Evolutionary conservation across 2,329 filamentous ascomycete genomes (phyloP), one percentile per base, ranked within the genome.

Genomic region (Phaeosphaeria sp.): DNA sequence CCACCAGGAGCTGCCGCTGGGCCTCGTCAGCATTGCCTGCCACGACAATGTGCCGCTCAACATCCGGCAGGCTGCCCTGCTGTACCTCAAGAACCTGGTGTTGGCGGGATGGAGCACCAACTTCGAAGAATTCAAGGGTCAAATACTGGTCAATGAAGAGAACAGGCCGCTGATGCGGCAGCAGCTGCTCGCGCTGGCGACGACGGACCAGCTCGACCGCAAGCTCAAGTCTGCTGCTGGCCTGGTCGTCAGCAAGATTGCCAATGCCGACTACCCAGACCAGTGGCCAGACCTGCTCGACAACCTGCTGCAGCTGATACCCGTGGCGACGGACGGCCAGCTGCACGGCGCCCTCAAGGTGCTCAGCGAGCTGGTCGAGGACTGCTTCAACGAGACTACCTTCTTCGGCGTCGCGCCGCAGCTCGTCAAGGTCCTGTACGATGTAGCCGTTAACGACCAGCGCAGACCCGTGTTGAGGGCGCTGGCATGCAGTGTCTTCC

Each of bases 241-340:
- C 83, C 92, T 89, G 66, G 88, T 90, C 5, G 92, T 97, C 61
- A 94, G 93, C 82, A 98, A 97, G 81, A 96, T 99, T 67, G 95
- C 95, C 55, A 90, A 89, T 63, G 87, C 89, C 71, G 95, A 99
- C 80, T 98, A 96, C 74, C 95, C 95, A 52, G 92, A 97, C 59
- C 86, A 93, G 71, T 99, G 95, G 95, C 92, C 93, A n/a, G 86
- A 87, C 65, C 86, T 99, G 44, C 87, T 99, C 27, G 91, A 92
- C 21, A 86, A 88, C 33, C 83, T 98, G 43, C 86, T 99, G 60
- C 86, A 86, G 44, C 84, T 93, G 50, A 91, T 98, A 70, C 87
- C 90, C 53, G 86, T 83, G 52, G 92, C 91, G 60, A 88, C 83
- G 62, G 92, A 97, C 69, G 81, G 83, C 47, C 93, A 97, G 74